Evolutionary conservation across 371 early-diverging fungal species (phyloP), one percentile per base, ranked within the genome.

Genomic region (Furculomyces boomerangus): DNA sequence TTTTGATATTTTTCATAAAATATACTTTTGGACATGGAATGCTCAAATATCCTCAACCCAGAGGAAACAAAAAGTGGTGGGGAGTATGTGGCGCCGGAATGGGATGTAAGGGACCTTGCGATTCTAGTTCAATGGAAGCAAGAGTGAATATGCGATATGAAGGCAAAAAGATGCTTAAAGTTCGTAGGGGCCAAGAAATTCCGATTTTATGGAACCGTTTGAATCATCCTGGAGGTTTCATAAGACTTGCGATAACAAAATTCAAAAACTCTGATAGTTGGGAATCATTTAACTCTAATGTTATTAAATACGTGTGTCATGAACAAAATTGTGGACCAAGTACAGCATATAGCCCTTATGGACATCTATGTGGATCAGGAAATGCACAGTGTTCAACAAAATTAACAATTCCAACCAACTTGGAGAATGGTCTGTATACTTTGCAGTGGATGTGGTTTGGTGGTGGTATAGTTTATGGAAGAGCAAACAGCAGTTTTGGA

Each of bases 151-250:
- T 43, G 22, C 43, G n/a, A 20, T 43, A n/a, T 22, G 22, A 22
- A 43, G 5, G 57, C 60, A 61, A 58, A 68, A 68, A 29, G 64
- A 70, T 25, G 63, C 62, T 51, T 63, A 70, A 14, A 39, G 49
- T 72, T 35, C 60, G 64, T 56, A 70, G 79, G 2, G 78, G 78
- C 7, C 70, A 73, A 47, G 57, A 57, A 40, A 60, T 77, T 13
- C 54, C 57, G 0, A 63, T 78, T 28, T 37, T 57, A 22, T 78
- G 79, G 79, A 51, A 61, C 18, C 66, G 79, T 5, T 65, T 68
- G 54, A 79, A 79, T 59, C 79, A 79, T 45, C 76, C 79, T 0
- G 79, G 75, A 1, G 79, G 79, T 2, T 79, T 79, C 56, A 73
- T 79, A 29, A 71, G 78, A 18, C 59, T 76, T 44, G 59, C 73